A percentile compares a stretch with the other conserved stretches of the same genome.
phyloP scores from a whole-genome alignment of 2,329 filamentous ascomycete genomes.

The Aureobasidium sp. region DNA sequence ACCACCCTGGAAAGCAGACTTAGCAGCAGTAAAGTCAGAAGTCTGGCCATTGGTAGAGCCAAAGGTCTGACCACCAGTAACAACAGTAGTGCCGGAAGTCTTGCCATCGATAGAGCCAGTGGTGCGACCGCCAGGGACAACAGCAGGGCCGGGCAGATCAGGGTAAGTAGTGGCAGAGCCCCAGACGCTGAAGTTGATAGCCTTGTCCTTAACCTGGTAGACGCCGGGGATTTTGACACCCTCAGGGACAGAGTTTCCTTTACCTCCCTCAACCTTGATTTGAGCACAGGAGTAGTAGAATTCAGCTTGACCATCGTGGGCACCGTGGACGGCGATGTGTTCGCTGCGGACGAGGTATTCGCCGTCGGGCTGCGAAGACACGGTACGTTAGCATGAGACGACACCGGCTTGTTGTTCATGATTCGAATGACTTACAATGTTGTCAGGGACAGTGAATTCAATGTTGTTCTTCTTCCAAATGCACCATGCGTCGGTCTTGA shows the following conservation, averaged over 20 bases:
- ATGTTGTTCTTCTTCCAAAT: conserved; percentile 16
- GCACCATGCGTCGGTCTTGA: conserved; percentile 7
- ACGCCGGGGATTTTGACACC: conserved; percentile 18
- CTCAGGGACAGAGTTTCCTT: background rate
- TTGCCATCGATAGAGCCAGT: conserved; percentile 15
- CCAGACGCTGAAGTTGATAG: conserved; percentile 17
- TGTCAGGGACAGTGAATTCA: conserved; percentile 38
- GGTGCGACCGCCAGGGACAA: conserved; percentile 14
- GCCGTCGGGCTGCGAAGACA: conserved; percentile 34
- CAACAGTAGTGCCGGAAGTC: background rate
- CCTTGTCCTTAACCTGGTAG: conserved; percentile 9
- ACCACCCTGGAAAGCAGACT: background rate
- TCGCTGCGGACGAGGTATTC: conserved; percentile 51
- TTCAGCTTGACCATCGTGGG: conserved; percentile 28
- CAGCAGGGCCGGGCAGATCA: conserved; percentile 8
- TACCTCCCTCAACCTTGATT: conserved; percentile 18
- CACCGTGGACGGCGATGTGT: conserved; percentile 47
- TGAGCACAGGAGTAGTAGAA: conserved; percentile 32
- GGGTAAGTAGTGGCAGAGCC: conserved; percentile 13
- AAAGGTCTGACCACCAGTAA: conserved; percentile 12
- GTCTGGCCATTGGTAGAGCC: conserved; percentile 11
- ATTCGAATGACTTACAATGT: conserved; percentile 27
- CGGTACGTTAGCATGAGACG: background rate
- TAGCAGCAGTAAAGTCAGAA: background rate
- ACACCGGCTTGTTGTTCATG: too few relatives aligned